Evolutionary conservation across 108 stramenopile species (phyloP).

Genomic region (Cylindrotheca fusiformis): DNA sequence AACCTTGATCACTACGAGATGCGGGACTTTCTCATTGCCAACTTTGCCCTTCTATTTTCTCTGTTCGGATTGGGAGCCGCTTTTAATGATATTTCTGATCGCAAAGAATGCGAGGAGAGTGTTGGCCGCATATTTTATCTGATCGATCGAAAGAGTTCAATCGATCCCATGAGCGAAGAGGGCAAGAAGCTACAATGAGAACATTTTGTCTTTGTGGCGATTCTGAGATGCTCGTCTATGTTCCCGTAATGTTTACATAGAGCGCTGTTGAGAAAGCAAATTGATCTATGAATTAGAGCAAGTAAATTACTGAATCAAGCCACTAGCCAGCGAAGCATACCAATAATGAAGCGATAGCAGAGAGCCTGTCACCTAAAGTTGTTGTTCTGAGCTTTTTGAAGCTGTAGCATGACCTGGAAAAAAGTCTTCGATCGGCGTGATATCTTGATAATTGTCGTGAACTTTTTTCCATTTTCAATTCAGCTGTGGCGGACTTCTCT

Average conservation of each 20-base stretch:
- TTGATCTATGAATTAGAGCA: neutral
- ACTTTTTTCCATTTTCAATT: too few relatives aligned
- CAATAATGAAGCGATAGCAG: neutral
- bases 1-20: conserved; percentile 27
- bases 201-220: neutral
- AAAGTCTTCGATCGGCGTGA: too few relatives aligned
- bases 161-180: conserved; percentile 37
- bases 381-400: too few relatives aligned
- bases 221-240: neutral
- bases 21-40: conserved; percentile 46
- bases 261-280: neutral
- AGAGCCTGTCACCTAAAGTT: neutral
- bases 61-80: conserved; percentile 50
- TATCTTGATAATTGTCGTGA: too few relatives aligned
- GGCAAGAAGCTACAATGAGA: conserved; percentile 49
- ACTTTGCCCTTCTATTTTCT: conserved; percentile 55
- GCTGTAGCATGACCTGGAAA: too few relatives aligned
- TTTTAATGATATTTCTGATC: conserved; percentile 33
- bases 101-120: conserved; percentile 34
- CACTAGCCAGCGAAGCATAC: neutral
- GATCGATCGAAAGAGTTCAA: conserved; percentile 35
- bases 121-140: conserved; percentile 41
- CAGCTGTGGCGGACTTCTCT: too few relatives aligned
- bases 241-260: neutral
- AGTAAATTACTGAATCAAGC: too few relatives aligned